A percentile compares a stretch with the other conserved stretches of the same genome.
Evolutionary conservation across 2,329 filamentous ascomycete genomes (phyloP).

Genomic region (Leptographium lundbergii): DNA sequence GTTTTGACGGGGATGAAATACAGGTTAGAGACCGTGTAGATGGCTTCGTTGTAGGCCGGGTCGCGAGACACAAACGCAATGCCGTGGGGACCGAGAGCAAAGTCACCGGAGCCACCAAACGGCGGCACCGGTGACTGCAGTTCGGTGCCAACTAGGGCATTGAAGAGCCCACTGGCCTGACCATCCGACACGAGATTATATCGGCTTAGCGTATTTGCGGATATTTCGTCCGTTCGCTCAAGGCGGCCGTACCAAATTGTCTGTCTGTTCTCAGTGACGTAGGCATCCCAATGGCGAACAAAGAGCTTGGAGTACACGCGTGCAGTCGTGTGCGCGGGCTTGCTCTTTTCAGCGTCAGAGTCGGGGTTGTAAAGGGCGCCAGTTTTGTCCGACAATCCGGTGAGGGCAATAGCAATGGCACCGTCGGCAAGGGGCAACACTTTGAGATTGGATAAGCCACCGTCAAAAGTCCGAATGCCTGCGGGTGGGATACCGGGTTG

Average conservation of each 20-base stretch:
- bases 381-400: slow-evolving; percentile 52
- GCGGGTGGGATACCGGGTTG: slow-evolving; percentile 26
- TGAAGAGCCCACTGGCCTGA: slow-evolving; percentile 35
- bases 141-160: slow-evolving; percentile 47
- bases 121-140: slow-evolving; percentile 59
- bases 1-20: slow-evolving; percentile 61
- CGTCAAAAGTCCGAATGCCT: slow-evolving; percentile 36
- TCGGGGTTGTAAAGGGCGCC: slow-evolving; percentile 58
- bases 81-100: slow-evolving; percentile 55
- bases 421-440: slow-evolving; percentile 35
- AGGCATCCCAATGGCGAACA: slow-evolving; percentile 76
- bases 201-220: background rate
- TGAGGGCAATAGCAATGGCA: slow-evolving; percentile 42
- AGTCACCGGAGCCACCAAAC: slow-evolving; percentile 71
- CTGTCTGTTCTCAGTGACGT: slow-evolving; percentile 53
- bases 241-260: slow-evolving; percentile 63
- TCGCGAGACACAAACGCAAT: slow-evolving; percentile 68
- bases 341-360: slow-evolving; percentile 25
- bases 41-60: slow-evolving; percentile 54
- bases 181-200: slow-evolving; percentile 21
- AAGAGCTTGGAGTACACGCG: slow-evolving; percentile 64
- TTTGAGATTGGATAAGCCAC: slow-evolving; percentile 46
- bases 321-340: slow-evolving; percentile 49
- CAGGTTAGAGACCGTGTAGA: slow-evolving; percentile 71
- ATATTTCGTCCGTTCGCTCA: slow-evolving; percentile 19